Evolutionary conservation across 352 stramenopile species (phyloP).

Genomic region (Phytophthora lateralis): DNA sequence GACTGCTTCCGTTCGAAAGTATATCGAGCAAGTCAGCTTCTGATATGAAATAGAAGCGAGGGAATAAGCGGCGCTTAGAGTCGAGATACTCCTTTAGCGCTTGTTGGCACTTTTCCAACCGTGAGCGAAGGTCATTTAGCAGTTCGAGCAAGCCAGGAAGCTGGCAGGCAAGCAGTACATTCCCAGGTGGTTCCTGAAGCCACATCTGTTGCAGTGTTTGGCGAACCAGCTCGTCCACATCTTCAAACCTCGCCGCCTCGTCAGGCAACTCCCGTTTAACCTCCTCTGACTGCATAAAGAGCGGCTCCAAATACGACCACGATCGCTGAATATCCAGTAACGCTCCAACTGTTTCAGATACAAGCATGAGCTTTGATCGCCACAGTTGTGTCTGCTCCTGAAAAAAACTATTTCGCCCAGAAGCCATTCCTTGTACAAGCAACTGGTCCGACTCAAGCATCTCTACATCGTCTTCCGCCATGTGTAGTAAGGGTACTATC

Average conservation of each 20-base stretch:
- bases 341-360: slow-evolving; percentile 87
- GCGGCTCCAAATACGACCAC: slow-evolving; percentile 95
- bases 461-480: slow-evolving; percentile 94
- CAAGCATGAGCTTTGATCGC: slow-evolving; percentile 59
- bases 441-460: slow-evolving; percentile 96
- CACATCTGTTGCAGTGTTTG: slow-evolving; percentile 82
- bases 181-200: slow-evolving; percentile 64
- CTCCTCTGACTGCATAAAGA: slow-evolving; percentile 96
- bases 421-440: slow-evolving; percentile 93
- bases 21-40: slow-evolving; percentile 95
- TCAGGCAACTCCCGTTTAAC: slow-evolving; percentile 94
- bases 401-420: slow-evolving; percentile 74
- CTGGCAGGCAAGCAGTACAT: slow-evolving; percentile 83
- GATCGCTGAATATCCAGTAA: slow-evolving; percentile 94
- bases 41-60: slow-evolving; percentile 96
- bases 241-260: slow-evolving; percentile 87
- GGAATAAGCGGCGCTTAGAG: slow-evolving; percentile 91
- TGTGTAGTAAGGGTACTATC: slow-evolving; percentile 80
- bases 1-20: slow-evolving; percentile 91
- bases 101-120: slow-evolving; percentile 94
- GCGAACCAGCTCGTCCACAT: slow-evolving; percentile 83
- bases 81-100: slow-evolving; percentile 95
- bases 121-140: slow-evolving; percentile 76
- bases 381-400: slow-evolving; percentile 60
- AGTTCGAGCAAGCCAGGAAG: slow-evolving; percentile 74